Percentiles rank a stretch among this genome's conserved stretches.
Conservation (phyloP, 331 rosid genomes). For the Rhamnella rubrinervis region DNA sequence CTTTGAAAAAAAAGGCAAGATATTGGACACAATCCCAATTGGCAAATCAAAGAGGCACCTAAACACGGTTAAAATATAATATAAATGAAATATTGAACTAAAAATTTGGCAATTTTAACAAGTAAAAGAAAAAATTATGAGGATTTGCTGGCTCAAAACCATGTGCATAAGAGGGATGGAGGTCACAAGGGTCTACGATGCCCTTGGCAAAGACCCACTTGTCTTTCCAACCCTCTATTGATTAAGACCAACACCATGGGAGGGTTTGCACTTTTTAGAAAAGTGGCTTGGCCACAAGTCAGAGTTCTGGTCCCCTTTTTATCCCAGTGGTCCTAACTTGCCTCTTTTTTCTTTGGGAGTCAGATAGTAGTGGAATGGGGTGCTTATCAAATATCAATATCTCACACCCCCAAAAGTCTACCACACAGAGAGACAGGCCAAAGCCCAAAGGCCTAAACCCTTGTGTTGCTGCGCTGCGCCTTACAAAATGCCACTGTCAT, state of each 20-base stretch:
- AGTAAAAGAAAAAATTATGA: conserved; percentile 10
- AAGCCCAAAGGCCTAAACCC: too few relatives aligned
- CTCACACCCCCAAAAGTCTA: too few relatives aligned
- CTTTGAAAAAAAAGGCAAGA: too few relatives aligned
- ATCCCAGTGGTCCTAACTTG: conserved; percentile 7
- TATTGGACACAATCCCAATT: too few relatives aligned
- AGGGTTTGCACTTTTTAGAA: conserved; percentile 40
- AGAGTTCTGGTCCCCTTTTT: conserved; percentile 33
- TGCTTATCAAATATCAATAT: too few relatives aligned
- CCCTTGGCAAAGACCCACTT: conserved; percentile 24
- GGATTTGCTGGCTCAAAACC: conserved; percentile 10
- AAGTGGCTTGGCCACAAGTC: conserved; percentile 40
- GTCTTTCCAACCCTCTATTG: conserved; percentile 44
- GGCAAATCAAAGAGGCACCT: too few relatives aligned
- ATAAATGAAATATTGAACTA: too few relatives aligned
- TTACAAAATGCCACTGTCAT: too few relatives aligned
- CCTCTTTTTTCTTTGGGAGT: neutral
- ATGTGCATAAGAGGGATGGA: conserved; percentile 41
- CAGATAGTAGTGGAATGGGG: conserved; percentile 4
- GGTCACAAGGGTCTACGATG: conserved; percentile 44
- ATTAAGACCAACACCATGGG: conserved; percentile 44
- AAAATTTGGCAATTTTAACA: conserved; percentile 16
- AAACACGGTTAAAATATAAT: too few relatives aligned
- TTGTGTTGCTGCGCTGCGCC: too few relatives aligned
- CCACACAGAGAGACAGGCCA: too few relatives aligned